phyloP scores from a whole-genome alignment of 73 alveolate species.

The Stentor roeselii region DNA sequence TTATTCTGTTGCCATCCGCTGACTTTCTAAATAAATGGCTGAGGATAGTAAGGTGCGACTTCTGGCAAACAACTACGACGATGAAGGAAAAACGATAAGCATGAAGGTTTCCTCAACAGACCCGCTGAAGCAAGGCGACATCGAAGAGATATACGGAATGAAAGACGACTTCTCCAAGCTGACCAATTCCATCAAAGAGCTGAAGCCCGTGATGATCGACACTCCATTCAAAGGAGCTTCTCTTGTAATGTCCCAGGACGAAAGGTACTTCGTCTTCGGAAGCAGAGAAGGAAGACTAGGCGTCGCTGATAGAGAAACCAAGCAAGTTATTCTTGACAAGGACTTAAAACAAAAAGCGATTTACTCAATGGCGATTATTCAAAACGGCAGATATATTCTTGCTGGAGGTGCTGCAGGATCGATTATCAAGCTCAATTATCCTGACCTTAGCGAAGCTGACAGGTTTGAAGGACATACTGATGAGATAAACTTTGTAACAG shows the following conservation, averaged over 20 bases:
- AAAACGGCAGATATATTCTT: neutral
- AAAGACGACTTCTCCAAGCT: neutral
- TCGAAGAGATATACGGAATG: neutral
- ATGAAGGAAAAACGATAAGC: too few relatives aligned
- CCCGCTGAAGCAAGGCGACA: too few relatives aligned
- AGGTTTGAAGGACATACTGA: conserved; percentile 1
- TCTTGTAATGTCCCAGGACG: neutral
- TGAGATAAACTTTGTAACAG: neutral
- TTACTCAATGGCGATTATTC: neutral
- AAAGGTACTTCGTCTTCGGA: neutral
- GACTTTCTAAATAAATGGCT: too few relatives aligned
- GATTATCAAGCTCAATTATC: neutral
- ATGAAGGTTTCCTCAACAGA: too few relatives aligned
- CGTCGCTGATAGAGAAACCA: neutral
- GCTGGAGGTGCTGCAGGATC: neutral
- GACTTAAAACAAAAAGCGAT: neutral
- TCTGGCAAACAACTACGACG: too few relatives aligned
- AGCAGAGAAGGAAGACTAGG: conserved; percentile 9
- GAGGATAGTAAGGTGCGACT: too few relatives aligned
- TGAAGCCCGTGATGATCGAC: neutral
- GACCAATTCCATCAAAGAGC: neutral
- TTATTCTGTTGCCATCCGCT: too few relatives aligned
- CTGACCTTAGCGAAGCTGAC: neutral
- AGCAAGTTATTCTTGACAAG: neutral
- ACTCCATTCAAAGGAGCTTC: conserved; percentile 14